Base-by-base conservation (phyloP, 805 yeast genomes). In the Candida ascalaphidarum region DNA sequence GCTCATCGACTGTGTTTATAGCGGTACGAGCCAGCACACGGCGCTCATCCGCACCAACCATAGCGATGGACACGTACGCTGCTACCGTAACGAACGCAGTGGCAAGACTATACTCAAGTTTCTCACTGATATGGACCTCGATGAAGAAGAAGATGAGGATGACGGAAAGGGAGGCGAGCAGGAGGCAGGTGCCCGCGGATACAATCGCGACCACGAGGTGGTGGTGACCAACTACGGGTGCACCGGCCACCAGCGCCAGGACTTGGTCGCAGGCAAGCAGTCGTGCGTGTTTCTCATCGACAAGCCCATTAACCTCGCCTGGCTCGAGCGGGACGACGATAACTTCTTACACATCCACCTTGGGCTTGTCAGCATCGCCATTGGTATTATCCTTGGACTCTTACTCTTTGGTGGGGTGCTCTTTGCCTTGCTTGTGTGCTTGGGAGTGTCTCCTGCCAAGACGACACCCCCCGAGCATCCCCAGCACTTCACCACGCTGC, bases 361-460 rank as follows among this genome's bases (percentile, higher is more conserved):
- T 21, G 86, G 92, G 5, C 65, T 74, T 29, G 65, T 77, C 12
- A 82, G 89, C 10, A 55, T 81, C 18, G 77, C 77, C 0, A 50
- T 81, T 16, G 94, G 92, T 5, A 57, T 79, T 4, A 52, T 80
- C 2, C 43, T 78, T 7, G 89, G 89, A 0, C 61, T 77, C 17
- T 38, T 77, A 3, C 40, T 61, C 32, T 64, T 30, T 28, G 53
- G 53, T 2, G 32, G 34, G 2, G 30, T 37, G 3, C 17, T 36
- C 17, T 15, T 32, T 4, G 32, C 37, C 3, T 36, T 35, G n/a
- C 28, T 30, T 5, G 19, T 37, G 18, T 37, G 35, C 15, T 20
- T 39, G 4, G 18, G 18, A 6, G 8, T 17, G 6, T 8, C 8
- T 6, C 6, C 18, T 8, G 18, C 8, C 8, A 17, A 17, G 18